phyloP scores from a whole-genome alignment of 1,139 yeast genomes.

The Sugiyamaella neomexicana region DNA sequence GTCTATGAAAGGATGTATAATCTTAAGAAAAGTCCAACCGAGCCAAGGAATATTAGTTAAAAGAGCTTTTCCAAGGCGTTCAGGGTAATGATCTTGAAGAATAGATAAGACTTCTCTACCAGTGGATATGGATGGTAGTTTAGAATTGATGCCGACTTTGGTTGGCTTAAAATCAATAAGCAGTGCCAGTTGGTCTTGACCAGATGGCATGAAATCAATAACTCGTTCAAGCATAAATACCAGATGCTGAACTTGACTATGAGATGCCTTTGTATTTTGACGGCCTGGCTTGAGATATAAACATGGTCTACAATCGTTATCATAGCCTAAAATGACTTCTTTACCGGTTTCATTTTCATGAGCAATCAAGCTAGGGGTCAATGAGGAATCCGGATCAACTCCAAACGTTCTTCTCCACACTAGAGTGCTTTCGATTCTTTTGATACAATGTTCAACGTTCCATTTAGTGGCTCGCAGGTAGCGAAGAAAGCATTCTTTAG shows the following conservation, averaged over 20 bases:
- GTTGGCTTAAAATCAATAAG: slow-evolving; percentile 84
- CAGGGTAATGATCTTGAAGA: slow-evolving; percentile 94
- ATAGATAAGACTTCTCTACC: slow-evolving; percentile 84
- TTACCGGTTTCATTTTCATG: slow-evolving; percentile 85
- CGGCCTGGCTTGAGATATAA: slow-evolving; percentile 86
- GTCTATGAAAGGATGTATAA: slow-evolving; percentile 92
- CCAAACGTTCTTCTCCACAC: slow-evolving; percentile 95
- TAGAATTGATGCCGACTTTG: slow-evolving; percentile 53
- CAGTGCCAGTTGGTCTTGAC: slow-evolving; percentile 88
- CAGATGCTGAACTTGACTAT: slow-evolving; percentile 86
- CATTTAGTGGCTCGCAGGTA: slow-evolving; percentile 91
- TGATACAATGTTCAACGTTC: slow-evolving; percentile 68
- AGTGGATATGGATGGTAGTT: slow-evolving; percentile 78
- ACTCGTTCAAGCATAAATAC: slow-evolving; percentile 90
- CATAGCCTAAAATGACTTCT: slow-evolving; percentile 84
- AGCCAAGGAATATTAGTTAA: slow-evolving; percentile 91
- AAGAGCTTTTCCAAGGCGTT: slow-evolving; percentile 86
- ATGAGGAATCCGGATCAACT: slow-evolving; percentile 55
- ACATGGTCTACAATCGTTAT: slow-evolving; percentile 86
- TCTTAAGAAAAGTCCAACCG: slow-evolving; percentile 84
- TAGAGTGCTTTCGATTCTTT: slow-evolving; percentile 70
- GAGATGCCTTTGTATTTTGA: slow-evolving; percentile 85
- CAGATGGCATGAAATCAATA: slow-evolving; percentile 91
- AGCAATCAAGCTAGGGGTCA: slow-evolving; percentile 63
- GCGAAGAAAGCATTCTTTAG: slow-evolving; percentile 83